These are phyloP conservation scores for Zychaea mexicana DNA, from an alignment of 371 early-diverging fungal genomes.

Conservation along the genomic window DNA sequence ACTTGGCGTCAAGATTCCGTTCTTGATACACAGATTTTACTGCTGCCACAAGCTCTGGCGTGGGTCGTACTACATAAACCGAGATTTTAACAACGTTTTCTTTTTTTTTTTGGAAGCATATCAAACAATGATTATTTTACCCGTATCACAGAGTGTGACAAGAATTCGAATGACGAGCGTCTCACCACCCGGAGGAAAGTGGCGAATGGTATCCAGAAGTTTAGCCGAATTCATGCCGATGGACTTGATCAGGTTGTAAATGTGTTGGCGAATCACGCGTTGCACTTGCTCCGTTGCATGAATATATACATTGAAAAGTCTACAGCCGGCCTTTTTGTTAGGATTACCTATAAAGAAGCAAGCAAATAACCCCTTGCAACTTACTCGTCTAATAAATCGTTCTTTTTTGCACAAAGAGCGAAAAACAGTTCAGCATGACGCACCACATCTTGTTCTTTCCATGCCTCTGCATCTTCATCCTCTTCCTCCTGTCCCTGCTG, in stretches of 20 bases:
- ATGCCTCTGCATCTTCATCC: slow-evolving; percentile 13
- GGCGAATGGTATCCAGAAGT: slow-evolving; percentile 60
- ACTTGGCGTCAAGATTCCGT: slow-evolving; percentile 66
- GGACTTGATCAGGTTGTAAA: slow-evolving; percentile 75
- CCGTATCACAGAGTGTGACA: slow-evolving; percentile 70
- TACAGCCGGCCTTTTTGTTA: too few relatives aligned
- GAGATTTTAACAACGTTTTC: neutral
- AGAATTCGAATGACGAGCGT: slow-evolving; percentile 73
- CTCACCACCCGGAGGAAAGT: slow-evolving; percentile 79
- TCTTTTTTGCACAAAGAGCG: slow-evolving; percentile 42
- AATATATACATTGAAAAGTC: slow-evolving; percentile 62
- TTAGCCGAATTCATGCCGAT: slow-evolving; percentile 67
- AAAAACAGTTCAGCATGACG: slow-evolving; percentile 47
- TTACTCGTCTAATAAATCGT: slow-evolving; percentile 43
- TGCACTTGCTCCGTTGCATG: slow-evolving; percentile 55
- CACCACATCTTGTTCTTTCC: slow-evolving; percentile 40
- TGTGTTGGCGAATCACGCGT: slow-evolving; percentile 62
- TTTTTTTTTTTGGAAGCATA: neutral
- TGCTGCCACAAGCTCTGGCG: slow-evolving; percentile 62
- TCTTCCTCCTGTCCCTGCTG: slow-evolving; percentile 13
- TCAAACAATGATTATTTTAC: slow-evolving; percentile 30
- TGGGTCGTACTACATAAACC: slow-evolving; percentile 44
- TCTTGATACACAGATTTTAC: slow-evolving; percentile 57
- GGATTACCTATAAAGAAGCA: too few relatives aligned
- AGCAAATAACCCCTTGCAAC: slow-evolving; percentile 7